Evolutionary conservation across 805 yeast genomes (phyloP), one percentile per base, ranked within the genome.

Genomic region (Saccharomycopsis selenospora): DNA sequence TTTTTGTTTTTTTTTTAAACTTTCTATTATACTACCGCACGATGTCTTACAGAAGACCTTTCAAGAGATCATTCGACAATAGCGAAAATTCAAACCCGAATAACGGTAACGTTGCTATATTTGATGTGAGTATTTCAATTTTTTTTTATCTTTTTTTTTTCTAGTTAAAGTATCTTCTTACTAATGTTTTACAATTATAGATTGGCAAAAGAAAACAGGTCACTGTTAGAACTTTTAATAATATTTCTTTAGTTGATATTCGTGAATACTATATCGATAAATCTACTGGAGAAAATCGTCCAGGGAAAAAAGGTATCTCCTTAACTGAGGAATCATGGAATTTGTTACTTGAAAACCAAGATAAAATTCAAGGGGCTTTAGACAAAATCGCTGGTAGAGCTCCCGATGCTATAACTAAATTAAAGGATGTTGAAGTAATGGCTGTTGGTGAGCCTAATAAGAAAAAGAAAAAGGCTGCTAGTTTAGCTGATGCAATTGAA

Each of bases 241-340:
- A 80, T 45, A 67, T 69, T 48, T 76, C 75, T 28, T 66, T 89
- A 55, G 78, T 91, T 11, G 96, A 90, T 58, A 85, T 90, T 46
- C 75, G 98, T 50, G 96, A 90, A 61, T 88, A 71, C 66, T 90
- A 87, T 63, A 71, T 70, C 46, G 77, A 79, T 44, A 67, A 70
- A n/a, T 63, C 69, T 2, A 66, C 69, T 7, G 82, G 82, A 4
- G 82, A 79, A 52, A 70, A 73, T 67, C 73, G 73, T 51, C 98
- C 98, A 0, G 95, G 95, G 1, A 82, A 79, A 59, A 90, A 90
- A 65, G 85, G 86, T 0, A 77, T 81, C 18, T 70, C 85, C 1
- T 61, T 81, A 23, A 76, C 82, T 1, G 73, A 68, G 54, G 83
- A 72, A 3, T 70, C 71, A 20, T 82, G 86, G 80, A 60, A 60